These are phyloP conservation scores for Jackrogersella multiformis DNA, from an alignment of 495 filamentous ascomycete genomes.

Conservation along the genomic window DNA sequence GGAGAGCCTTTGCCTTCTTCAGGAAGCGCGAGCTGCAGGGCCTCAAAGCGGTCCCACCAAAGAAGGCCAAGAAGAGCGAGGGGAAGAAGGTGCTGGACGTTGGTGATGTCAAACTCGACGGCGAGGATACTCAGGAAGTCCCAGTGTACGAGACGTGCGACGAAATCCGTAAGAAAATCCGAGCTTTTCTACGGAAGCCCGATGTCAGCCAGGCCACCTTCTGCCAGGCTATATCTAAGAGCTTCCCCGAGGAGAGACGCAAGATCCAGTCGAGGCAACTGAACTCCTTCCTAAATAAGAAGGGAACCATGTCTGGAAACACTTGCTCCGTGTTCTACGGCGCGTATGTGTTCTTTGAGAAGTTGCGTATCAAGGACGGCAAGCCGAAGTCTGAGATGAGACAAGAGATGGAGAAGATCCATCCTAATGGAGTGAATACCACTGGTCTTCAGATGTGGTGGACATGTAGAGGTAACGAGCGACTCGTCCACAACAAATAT, in stretches of 20 bases:
- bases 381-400: conserved; percentile 59
- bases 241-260: conserved; percentile 32
- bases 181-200: conserved; percentile 51
- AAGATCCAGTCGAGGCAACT: conserved; percentile 47
- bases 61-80: conserved; percentile 41
- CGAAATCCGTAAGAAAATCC: conserved; percentile 61
- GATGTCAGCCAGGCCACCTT: conserved; percentile 57
- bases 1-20: conserved; percentile 52
- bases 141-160: conserved; percentile 63
- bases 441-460: not conserved
- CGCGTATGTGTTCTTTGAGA: conserved; percentile 64
- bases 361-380: conserved; percentile 57
- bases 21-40: conserved; percentile 53
- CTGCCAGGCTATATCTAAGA: conserved; percentile 51
- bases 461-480: conserved; percentile 4
- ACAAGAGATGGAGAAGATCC: conserved; percentile 57
- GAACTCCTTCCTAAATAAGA: conserved; percentile 54
- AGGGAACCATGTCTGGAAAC: conserved; percentile 54
- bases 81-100: conserved; percentile 31
- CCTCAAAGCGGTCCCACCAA: conserved; percentile 45
- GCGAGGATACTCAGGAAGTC: conserved; percentile 51
- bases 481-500: not conserved
- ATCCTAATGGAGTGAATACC: conserved; percentile 9
- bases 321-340: conserved; percentile 55
- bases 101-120: conserved; percentile 46